Evolutionary conservation across 768 basidiomycete genomes (phyloP), one percentile per base, ranked within the genome.

Genomic region (Suillus variegatus): DNA sequence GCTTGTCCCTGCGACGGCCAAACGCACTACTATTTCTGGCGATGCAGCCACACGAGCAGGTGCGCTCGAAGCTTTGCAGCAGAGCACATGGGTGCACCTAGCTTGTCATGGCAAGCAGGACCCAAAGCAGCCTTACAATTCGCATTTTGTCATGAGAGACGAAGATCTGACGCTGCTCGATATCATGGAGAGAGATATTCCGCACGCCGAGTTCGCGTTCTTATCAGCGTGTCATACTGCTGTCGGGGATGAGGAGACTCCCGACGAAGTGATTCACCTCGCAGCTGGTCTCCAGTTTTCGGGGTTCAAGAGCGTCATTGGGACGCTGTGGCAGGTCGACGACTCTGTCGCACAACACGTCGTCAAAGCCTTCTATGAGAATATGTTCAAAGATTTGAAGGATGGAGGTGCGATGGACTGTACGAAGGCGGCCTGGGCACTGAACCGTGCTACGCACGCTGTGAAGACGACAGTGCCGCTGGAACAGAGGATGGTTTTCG

Each of bases 61-160:
- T 10, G 64, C 64, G 2, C 56, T 60, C 4, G 25, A 60, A 16
- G 41, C 57, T n/a, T 16, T 70, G 14, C 36, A 49, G 25, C 3
- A 40, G 35, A 54, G 67, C 51, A 18, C 32, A 10, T 67, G 65
- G 41, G 47, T 71, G 4, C 80, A 80, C 61, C 64, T 81, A 22
- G 77, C 80, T 6, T 80, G 80, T 55, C 80, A 81, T 69, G 81
- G 76, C 25, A 58, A 68, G n/a, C 80, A 79, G 61, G 69, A 79
- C 60, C 6, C 16, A 2, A 6, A 2, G 4, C 61, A 67, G 12
- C 68, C 71, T 13, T 67, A 69, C 35, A n/a, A 69, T 47, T 62
- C 61, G 0, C 25, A 32, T 20, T 62, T 62, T 16, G 44, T 49
- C 46, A 44, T 62, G 61, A 25, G 3, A 14, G 43, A 62, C 4